Evolutionary conservation across 2,329 filamentous ascomycete species (phyloP), one percentile per base, ranked within the genome.

Genomic region (Colletotrichum salicis): DNA sequence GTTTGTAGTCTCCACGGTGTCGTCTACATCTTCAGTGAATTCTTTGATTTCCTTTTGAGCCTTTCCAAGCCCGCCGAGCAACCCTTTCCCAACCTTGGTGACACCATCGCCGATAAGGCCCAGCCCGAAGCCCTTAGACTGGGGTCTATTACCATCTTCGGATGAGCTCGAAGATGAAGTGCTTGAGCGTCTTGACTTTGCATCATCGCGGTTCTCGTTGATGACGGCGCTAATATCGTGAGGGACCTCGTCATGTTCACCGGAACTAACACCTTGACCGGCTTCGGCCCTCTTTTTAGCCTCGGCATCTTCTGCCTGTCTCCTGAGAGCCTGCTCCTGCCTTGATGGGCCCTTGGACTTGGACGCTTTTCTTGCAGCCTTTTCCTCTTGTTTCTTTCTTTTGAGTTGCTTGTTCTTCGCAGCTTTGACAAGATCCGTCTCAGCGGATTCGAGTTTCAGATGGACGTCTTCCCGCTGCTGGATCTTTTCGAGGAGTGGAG

Each of bases 341-440:
- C 89, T 91, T 52, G 85, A 86, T 22, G 86, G 80, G 0, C 84
- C 82, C 67, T 86, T 87, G 33, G 83, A 80, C 69, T 85, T 86
- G 35, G 82, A 78, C 58, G 86, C 82, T 70, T 86, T 89, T n/a
- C 91, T 89, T 1, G 85, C 83, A 74, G 88, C 88, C 79, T 93
- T 95, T 54, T 91, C 92, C 7, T 90, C 89, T 62, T 89, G 89
- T 63, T 87, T 86, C 67, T 87, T 79, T 77, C 90, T 86, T 78
- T 96, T 92, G n/a, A 92, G 83, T 75, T 98, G 91, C 15, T 90
- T 91, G 79, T 92, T 94, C 78, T 95, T 95, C 67, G 94, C 95
- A 57, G 87, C 86, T 70, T 91, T 92, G 75, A 99, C 93, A 52
- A 99, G 84, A 27, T 94, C 90, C 0, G 94, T 98, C 81, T 98